Evolutionary conservation across 208 protist species (phyloP).

Genomic region (Strigomonas culicis): DNA sequence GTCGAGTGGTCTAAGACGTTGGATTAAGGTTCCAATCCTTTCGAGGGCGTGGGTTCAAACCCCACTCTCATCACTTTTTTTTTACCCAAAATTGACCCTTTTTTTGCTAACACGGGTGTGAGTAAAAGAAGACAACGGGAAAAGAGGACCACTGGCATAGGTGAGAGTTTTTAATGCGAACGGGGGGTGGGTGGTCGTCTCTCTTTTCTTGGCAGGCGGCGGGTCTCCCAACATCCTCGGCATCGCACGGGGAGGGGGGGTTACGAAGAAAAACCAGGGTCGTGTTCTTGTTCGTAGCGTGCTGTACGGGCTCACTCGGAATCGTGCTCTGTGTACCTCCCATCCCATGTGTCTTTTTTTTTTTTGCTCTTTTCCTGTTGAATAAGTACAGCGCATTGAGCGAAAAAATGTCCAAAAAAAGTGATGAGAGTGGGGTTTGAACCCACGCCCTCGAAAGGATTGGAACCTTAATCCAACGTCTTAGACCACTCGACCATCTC

Average conservation of each 20-base stretch:
- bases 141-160: no score
- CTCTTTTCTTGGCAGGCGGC: no score
- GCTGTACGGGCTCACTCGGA: no score
- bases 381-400: background rate
- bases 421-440: constrained; percentile 67
- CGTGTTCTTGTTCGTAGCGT: no score
- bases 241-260: no score
- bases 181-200: no score
- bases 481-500: constrained; percentile 72
- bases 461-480: constrained; percentile 68
- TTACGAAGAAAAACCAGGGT: no score
- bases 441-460: constrained; percentile 68
- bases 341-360: background rate
- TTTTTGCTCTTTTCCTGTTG: background rate
- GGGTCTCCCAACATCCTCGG: no score
- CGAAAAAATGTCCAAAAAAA: constrained; percentile 16
- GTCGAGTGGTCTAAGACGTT: constrained; percentile 24
- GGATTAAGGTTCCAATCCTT: constrained; percentile 24
- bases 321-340: no score
- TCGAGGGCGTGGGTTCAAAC: constrained; percentile 23
- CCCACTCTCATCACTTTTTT: constrained; percentile 24
- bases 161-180: no score
- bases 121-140: no score
- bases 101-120: no score
- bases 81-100: background rate